Conservation (phyloP, 805 yeast genomes). For the Yarrowia phangngaensis region DNA sequence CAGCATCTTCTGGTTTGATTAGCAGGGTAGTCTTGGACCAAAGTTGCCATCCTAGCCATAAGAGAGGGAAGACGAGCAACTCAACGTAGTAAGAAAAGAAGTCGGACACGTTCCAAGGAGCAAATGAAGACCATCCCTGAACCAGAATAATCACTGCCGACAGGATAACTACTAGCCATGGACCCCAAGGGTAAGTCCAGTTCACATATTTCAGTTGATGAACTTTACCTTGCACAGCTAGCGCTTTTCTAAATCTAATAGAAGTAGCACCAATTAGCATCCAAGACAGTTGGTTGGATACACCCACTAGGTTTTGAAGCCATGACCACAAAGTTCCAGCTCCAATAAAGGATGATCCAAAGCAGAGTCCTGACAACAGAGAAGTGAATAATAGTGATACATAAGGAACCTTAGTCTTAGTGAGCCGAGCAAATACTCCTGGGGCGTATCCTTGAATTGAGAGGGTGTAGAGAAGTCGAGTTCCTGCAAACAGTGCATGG, state of each 20-base stretch:
- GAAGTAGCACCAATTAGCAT: constrained; percentile 53
- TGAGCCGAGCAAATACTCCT: constrained; percentile 46
- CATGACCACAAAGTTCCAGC: constrained; percentile 52
- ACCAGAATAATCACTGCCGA: constrained; percentile 51
- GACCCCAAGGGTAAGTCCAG: constrained; percentile 50
- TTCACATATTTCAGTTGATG: constrained; percentile 47
- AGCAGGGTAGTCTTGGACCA: constrained; percentile 56
- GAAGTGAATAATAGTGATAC: constrained; percentile 50
- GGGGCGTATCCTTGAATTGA: constrained; percentile 61
- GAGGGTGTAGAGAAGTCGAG: constrained; percentile 58
- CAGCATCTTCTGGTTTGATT: constrained; percentile 65
- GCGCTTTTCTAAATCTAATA: constrained; percentile 50
- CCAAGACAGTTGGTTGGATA: constrained; percentile 64
- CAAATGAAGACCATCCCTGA: constrained; percentile 62
- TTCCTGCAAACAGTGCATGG: constrained; percentile 61
- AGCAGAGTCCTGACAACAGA: constrained; percentile 54
- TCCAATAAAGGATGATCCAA: constrained; percentile 56
- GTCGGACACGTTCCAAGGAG: constrained; percentile 61
- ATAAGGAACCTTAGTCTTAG: constrained; percentile 51
- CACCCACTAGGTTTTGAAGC: constrained; percentile 57
- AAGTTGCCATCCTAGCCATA: constrained; percentile 57
- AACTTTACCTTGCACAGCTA: constrained; percentile 43
- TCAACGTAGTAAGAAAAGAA: constrained; percentile 69
- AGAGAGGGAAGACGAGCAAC: constrained; percentile 49
- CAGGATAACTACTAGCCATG: constrained; percentile 47